Evolutionary conservation across 768 basidiomycete species (phyloP).

Genomic region (Tulasnella sp.): DNA sequence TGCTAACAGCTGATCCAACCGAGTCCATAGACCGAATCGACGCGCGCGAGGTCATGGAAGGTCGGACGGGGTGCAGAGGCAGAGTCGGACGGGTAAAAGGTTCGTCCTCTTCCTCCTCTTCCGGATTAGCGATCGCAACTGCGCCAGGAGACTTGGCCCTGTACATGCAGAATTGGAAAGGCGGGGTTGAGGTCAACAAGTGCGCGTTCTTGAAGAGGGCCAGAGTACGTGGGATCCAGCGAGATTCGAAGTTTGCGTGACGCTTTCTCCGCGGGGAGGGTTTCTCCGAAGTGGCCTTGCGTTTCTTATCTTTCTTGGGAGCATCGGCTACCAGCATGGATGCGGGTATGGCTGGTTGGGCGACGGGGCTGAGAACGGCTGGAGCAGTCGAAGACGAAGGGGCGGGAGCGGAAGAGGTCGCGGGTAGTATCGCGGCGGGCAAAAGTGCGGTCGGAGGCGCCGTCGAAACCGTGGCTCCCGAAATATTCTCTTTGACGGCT

Average conservation of each 20-base stretch:
- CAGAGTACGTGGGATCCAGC: slow-evolving; percentile 34
- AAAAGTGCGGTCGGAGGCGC: slow-evolving; percentile 4
- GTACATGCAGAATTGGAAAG: slow-evolving; percentile 34
- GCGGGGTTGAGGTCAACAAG: slow-evolving; percentile 31
- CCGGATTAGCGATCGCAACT: not conserved
- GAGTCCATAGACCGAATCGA: slow-evolving; percentile 22
- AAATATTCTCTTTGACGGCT: slow-evolving; percentile 28
- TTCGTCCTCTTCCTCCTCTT: slow-evolving; percentile 18
- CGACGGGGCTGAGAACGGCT: not conserved
- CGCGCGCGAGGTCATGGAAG: slow-evolving; percentile 5
- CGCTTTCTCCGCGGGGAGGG: slow-evolving; percentile 31
- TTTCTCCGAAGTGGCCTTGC: slow-evolving; percentile 33
- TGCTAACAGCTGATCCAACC: not conserved
- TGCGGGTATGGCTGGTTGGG: not conserved
- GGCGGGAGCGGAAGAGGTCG: not conserved
- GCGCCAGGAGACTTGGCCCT: not conserved
- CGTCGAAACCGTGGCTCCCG: slow-evolving; percentile 1
- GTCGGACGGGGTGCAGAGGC: slow-evolving; percentile 29
- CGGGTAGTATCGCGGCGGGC: not conserved
- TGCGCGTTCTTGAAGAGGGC: slow-evolving; percentile 33
- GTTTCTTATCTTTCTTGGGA: slow-evolving; percentile 30
- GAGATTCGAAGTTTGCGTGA: slow-evolving; percentile 26
- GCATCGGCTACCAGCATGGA: not conserved
- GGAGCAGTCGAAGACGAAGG: not conserved
- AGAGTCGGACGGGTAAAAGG: slow-evolving; percentile 26